Evolutionary conservation across 2,329 filamentous ascomycete species (phyloP).

Genomic region (Mollisiaceae sp.): DNA sequence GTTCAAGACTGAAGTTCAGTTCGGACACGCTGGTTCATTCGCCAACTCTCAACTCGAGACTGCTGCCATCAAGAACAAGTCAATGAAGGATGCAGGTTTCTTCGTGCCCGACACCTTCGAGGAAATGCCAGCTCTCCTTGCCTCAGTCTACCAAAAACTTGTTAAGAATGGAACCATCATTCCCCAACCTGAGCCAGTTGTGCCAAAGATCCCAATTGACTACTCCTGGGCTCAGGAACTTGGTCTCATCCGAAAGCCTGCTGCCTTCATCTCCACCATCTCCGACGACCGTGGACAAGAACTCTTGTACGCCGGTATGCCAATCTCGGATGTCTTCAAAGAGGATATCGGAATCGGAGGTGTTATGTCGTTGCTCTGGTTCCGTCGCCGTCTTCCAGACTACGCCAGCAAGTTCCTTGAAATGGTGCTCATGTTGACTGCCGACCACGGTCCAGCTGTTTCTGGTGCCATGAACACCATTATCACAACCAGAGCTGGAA

Average conservation of each 20-base stretch:
- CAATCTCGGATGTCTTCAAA: conserved; percentile 99
- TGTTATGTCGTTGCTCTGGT: conserved; percentile 99
- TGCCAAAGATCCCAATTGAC: conserved; percentile 99
- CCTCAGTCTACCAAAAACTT: conserved; percentile 84
- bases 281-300: conserved; percentile 99
- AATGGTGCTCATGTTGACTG: conserved; percentile 99
- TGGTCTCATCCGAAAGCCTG: conserved; percentile 98
- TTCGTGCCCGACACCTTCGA: conserved; percentile 95
- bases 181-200: conserved; percentile 85
- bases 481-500: conserved; percentile 98
- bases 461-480: conserved; percentile 99
- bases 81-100: conserved; percentile 94
- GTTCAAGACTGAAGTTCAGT: conserved; percentile 99
- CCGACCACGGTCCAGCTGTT: conserved; percentile 97
- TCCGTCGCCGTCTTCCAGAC: conserved; percentile 93
- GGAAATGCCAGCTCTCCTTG: conserved; percentile 81
- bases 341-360: conserved; percentile 99
- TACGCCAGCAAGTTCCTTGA: conserved; percentile 99
- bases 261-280: conserved; percentile 99
- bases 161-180: conserved; percentile 84
- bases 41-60: conserved; percentile 99
- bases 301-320: conserved; percentile 98
- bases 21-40: conserved; percentile 97
- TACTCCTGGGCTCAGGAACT: conserved; percentile 99
- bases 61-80: conserved; percentile 94